Conservation (phyloP, 306 rosid genomes). For the Neltuma alba region DNA sequence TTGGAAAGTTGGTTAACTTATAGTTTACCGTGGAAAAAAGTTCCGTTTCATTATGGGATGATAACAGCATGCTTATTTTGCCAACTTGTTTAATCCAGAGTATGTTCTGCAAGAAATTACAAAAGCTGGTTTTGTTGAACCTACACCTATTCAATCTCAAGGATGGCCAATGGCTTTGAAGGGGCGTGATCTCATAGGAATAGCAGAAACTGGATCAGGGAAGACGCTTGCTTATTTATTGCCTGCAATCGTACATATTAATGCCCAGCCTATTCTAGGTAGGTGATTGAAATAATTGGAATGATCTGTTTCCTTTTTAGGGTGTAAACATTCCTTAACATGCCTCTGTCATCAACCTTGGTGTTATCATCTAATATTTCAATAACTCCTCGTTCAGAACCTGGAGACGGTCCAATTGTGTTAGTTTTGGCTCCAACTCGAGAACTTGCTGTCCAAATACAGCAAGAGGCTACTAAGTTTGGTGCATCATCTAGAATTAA, state of each 20-base stretch:
- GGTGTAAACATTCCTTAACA: background rate
- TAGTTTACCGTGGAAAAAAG: background rate
- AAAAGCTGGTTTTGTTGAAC: conserved; percentile 91
- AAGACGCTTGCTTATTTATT: conserved; percentile 94
- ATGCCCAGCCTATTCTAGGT: conserved; percentile 96
- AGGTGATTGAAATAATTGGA: conserved; percentile 30
- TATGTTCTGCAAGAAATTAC: conserved; percentile 86
- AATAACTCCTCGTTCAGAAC: conserved; percentile 55
- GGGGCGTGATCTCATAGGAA: conserved; percentile 97
- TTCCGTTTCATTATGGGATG: conserved; percentile 7
- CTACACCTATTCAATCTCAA: conserved; percentile 98
- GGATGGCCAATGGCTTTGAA: conserved; percentile 99
- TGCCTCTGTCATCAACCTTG: conserved; percentile 11
- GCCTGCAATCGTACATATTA: conserved; percentile 98
- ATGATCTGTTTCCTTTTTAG: conserved; percentile 11
- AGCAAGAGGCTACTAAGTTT: conserved; percentile 91
- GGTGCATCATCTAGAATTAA: conserved; percentile 97
- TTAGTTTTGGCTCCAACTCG: conserved; percentile 96
- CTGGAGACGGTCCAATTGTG: conserved; percentile 98
- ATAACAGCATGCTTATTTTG: conserved; percentile 28
- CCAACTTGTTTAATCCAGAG: conserved; percentile 48
- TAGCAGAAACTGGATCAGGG: conserved; percentile 99
- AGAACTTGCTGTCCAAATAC: conserved; percentile 97
- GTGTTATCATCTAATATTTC: conserved; percentile 10
- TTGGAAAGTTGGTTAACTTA: conserved; percentile 4